phyloP scores from a whole-genome alignment of 129 eudicot genomes.

The Artemisia annua region DNA sequence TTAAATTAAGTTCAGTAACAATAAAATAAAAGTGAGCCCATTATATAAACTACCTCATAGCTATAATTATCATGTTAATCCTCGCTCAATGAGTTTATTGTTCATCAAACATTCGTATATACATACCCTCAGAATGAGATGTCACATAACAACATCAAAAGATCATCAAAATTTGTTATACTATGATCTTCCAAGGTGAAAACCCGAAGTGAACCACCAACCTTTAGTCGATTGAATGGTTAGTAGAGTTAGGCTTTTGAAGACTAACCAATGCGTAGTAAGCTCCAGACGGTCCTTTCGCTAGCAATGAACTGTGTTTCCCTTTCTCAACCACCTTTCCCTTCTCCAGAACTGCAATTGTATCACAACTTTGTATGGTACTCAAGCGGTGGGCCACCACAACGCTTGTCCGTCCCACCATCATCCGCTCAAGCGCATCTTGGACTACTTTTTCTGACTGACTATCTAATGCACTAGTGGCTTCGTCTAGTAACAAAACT shows the following conservation, averaged over 20 bases:
- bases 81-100: neutral
- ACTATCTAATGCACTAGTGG: slow-evolving; percentile 89
- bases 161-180: neutral
- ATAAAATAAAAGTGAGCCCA: too few relatives aligned
- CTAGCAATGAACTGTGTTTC: slow-evolving; percentile 68
- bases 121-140: neutral
- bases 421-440: slow-evolving; percentile 71
- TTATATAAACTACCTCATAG: neutral
- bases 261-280: slow-evolving; percentile 72
- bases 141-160: slow-evolving; percentile 1
- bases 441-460: slow-evolving; percentile 89
- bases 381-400: slow-evolving; percentile 90
- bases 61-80: neutral
- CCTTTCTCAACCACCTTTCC: slow-evolving; percentile 86
- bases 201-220: neutral
- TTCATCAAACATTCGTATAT: neutral
- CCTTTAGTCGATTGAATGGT: slow-evolving; percentile 11
- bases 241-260: slow-evolving; percentile 46
- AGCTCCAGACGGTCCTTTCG: slow-evolving; percentile 66
- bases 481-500: slow-evolving; percentile 68
- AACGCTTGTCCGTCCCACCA: slow-evolving; percentile 81
- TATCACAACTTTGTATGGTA: slow-evolving; percentile 71
- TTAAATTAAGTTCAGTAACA: too few relatives aligned
- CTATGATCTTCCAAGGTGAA: neutral
- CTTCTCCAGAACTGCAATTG: slow-evolving; percentile 64